These are phyloP conservation scores for Cutaneotrichosporon sp. DNA, from an alignment of 1,284 basidiomycete genomes.

Conservation along the genomic window DNA sequence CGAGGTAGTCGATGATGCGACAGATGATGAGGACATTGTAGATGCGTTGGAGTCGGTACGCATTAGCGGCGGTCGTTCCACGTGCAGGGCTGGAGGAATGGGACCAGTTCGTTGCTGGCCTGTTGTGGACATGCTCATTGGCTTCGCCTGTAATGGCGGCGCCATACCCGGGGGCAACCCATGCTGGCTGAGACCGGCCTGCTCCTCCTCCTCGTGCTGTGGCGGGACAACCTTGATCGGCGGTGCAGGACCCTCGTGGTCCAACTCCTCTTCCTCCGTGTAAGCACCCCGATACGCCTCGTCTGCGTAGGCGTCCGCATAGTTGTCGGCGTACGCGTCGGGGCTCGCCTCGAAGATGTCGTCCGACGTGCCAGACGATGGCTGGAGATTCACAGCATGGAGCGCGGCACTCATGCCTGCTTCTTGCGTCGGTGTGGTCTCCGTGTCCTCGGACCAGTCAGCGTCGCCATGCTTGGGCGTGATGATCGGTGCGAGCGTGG, in stretches of 20 bases:
- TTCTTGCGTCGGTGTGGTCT: constrained; percentile 45
- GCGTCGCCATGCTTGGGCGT: constrained; percentile 16
- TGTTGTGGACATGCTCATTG: constrained; percentile 16
- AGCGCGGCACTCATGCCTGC: constrained; percentile 18
- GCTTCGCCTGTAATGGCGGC: constrained; percentile 22
- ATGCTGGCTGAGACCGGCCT: constrained; percentile 3
- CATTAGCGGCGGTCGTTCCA: constrained; percentile 29
- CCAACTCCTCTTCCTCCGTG: not conserved
- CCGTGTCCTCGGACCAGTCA: constrained; percentile 32
- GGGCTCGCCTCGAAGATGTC: constrained; percentile 8
- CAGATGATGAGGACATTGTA: constrained; percentile 5
- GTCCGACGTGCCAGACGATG: not conserved
- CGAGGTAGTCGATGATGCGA: constrained; percentile 25
- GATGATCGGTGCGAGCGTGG: constrained; percentile 17
- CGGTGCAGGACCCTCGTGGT: not conserved
- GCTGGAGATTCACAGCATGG: constrained; percentile 8
- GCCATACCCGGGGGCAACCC: constrained; percentile 36
- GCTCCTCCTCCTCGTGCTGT: constrained; percentile 1
- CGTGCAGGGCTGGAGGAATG: constrained; percentile 16
- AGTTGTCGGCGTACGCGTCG: not conserved
- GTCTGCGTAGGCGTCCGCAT: not conserved
- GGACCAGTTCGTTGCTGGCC: constrained; percentile 16
- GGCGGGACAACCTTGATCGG: not conserved
- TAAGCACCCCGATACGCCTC: not conserved
- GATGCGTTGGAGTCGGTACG: constrained; percentile 29